Conservation (phyloP, 2,329 filamentous ascomycete genomes). For the Monascus ruber region DNA sequence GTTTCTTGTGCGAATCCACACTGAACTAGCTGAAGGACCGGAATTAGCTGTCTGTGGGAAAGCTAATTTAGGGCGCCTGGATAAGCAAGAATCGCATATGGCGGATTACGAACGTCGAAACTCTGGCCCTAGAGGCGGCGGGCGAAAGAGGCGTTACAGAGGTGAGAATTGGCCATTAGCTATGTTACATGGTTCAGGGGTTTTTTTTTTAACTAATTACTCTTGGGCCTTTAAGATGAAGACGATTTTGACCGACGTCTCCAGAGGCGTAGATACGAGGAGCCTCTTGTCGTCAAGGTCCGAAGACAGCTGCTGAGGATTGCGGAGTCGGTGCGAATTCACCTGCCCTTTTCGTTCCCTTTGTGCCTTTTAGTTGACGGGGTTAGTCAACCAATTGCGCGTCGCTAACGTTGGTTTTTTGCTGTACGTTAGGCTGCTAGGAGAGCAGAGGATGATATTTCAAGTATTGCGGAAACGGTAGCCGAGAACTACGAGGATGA, state of each 20-base stretch:
- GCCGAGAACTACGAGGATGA: constrained; percentile 78
- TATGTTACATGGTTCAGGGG: background rate
- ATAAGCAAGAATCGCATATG: constrained; percentile 23
- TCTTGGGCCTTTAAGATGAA: constrained; percentile 45
- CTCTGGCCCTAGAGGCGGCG: constrained; percentile 38
- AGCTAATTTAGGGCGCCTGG: background rate
- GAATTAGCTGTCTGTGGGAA: background rate
- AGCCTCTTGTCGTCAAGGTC: constrained; percentile 58
- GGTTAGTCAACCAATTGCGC: background rate
- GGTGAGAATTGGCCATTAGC: constrained; percentile 38
- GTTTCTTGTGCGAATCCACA: no score
- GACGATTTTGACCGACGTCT: constrained; percentile 64
- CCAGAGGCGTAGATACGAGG: constrained; percentile 63
- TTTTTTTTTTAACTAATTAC: constrained; percentile 16
- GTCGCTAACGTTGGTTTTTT: background rate
- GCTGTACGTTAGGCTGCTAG: constrained; percentile 45
- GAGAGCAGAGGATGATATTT: constrained; percentile 67
- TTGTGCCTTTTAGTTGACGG: constrained; percentile 1
- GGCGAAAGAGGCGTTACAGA: constrained; percentile 67
- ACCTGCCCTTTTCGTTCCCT: background rate
- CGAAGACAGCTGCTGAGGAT: constrained; percentile 69
- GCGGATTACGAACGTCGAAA: constrained; percentile 46
- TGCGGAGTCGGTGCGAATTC: constrained; percentile 54
- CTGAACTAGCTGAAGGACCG: no score
- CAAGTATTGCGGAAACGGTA: constrained; percentile 62